phyloP scores from a whole-genome alignment of 371 early-diverging fungal species.

The Mortierella sp. region DNA sequence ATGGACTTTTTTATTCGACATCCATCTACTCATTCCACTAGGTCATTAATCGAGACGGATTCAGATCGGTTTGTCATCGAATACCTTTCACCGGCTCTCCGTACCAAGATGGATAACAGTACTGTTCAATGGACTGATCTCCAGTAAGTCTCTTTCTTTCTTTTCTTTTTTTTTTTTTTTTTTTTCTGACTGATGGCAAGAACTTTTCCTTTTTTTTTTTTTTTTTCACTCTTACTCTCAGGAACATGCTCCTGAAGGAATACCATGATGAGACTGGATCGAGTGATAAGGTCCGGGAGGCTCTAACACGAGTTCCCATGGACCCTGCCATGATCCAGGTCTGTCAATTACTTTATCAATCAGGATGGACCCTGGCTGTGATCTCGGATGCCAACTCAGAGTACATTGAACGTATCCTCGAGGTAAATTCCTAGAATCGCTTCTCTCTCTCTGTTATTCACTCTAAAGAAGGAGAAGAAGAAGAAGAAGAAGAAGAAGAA shows the following conservation, averaged over 20 bases:
- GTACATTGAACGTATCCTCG: slow-evolving; percentile 43
- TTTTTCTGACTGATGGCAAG: too few species aligned
- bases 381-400: slow-evolving; percentile 43
- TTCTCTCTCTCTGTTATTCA: background rate
- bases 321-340: slow-evolving; percentile 38
- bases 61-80: slow-evolving; percentile 50
- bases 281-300: slow-evolving; percentile 13
- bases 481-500: too few species aligned
- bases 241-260: slow-evolving; percentile 43
- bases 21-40: slow-evolving; percentile 1
- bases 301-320: slow-evolving; percentile 34
- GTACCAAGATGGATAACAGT: slow-evolving; percentile 28
- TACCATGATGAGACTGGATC: slow-evolving; percentile 36
- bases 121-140: slow-evolving; percentile 50
- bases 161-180: background rate
- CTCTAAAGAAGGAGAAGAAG: too few species aligned
- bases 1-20: background rate
- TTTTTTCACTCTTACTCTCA: background rate
- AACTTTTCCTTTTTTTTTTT: background rate
- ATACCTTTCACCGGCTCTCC: slow-evolving; percentile 29
- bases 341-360: slow-evolving; percentile 24
- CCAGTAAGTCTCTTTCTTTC: slow-evolving; percentile 19
- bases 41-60: slow-evolving; percentile 48
- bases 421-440: slow-evolving; percentile 8
- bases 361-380: slow-evolving; percentile 40